A percentile compares a stretch with the other conserved stretches of the same genome.
Evolutionary conservation across 352 stramenopile species (phyloP).

Genomic region (Globisporangium uncinulatum): DNA sequence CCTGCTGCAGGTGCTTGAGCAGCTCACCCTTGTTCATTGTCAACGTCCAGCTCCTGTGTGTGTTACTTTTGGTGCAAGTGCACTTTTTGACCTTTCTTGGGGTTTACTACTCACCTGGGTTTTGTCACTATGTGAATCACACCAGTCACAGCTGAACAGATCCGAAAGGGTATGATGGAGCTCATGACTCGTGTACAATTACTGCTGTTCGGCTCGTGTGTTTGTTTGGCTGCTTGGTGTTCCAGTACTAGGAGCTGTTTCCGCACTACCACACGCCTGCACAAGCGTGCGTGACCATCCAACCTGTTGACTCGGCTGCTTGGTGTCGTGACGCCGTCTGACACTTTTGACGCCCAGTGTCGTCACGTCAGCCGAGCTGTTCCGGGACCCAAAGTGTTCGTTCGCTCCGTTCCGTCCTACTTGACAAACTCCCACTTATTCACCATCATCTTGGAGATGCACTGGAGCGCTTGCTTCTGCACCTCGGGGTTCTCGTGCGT

Average conservation of each 20-base stretch:
- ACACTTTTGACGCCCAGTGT: too few relatives aligned
- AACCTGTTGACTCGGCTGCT: too few relatives aligned
- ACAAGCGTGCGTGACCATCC: background rate
- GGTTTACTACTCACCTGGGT: too few relatives aligned
- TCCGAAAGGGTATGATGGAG: too few relatives aligned
- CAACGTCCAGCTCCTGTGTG: background rate
- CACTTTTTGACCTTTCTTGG: too few relatives aligned
- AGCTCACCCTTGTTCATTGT: constrained; percentile 40
- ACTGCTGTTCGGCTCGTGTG: background rate
- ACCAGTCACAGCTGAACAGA: too few relatives aligned
- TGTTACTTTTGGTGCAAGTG: background rate
- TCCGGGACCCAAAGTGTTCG: too few relatives aligned
- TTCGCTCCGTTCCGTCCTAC: constrained; percentile 19
- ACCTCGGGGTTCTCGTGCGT: constrained; percentile 95
- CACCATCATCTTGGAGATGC: constrained; percentile 99
- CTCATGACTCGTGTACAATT: too few relatives aligned
- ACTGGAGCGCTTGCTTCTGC: constrained; percentile 97
- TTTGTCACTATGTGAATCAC: too few relatives aligned
- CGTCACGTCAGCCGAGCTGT: too few relatives aligned
- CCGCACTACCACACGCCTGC: background rate
- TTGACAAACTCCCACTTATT: constrained; percentile 97
- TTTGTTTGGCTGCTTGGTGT: background rate
- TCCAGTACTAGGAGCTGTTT: background rate
- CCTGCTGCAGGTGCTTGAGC: constrained; percentile 41
- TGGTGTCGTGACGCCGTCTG: too few relatives aligned